phyloP scores from a whole-genome alignment of 192 early-diverging fungal species.

The Coemansia sp. region DNA sequence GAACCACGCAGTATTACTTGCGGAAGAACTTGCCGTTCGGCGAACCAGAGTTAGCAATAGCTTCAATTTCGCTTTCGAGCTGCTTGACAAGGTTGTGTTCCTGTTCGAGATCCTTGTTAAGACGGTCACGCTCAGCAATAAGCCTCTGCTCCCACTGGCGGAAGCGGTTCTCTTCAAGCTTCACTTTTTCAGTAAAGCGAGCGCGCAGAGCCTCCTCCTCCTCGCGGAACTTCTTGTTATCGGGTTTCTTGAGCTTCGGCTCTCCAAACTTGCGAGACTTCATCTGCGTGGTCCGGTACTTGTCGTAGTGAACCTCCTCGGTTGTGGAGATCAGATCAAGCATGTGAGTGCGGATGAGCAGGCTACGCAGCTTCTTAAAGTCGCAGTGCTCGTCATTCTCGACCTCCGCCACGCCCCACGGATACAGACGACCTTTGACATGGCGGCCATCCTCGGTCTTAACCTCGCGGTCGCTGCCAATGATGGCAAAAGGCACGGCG shows the following conservation, averaged over 20 bases:
- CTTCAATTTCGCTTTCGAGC: constrained; percentile 78
- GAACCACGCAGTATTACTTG: constrained; percentile 28
- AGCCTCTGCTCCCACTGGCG: constrained; percentile 95
- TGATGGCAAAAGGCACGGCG: constrained; percentile 95
- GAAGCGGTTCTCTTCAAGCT: constrained; percentile 95
- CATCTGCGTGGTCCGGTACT: constrained; percentile 84
- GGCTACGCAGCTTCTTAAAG: constrained; percentile 93
- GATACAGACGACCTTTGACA: constrained; percentile 95
- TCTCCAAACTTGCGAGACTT: constrained; percentile 85
- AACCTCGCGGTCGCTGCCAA: constrained; percentile 88
- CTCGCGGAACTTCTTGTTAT: constrained; percentile 95
- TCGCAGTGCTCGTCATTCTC: constrained; percentile 99
- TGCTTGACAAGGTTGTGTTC: constrained; percentile 92
- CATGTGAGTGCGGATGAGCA: constrained; percentile 98
- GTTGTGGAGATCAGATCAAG: constrained; percentile 91
- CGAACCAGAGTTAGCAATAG: constrained; percentile 47
- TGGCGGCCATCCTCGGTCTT: constrained; percentile 75
- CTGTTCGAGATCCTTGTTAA: constrained; percentile 97
- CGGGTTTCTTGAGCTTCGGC: constrained; percentile 74
- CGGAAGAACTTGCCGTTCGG: constrained; percentile 57
- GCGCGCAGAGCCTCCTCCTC: constrained; percentile 95
- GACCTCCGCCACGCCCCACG: constrained; percentile 98
- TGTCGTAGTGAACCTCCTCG: constrained; percentile 95
- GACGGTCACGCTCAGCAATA: constrained; percentile 95
- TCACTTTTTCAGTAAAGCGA: constrained; percentile 97